A percentile compares a stretch with the other conserved stretches of the same genome.
Conservation (phyloP, 106 monocot genomes). For the Acanthochlamys bracteata region DNA sequence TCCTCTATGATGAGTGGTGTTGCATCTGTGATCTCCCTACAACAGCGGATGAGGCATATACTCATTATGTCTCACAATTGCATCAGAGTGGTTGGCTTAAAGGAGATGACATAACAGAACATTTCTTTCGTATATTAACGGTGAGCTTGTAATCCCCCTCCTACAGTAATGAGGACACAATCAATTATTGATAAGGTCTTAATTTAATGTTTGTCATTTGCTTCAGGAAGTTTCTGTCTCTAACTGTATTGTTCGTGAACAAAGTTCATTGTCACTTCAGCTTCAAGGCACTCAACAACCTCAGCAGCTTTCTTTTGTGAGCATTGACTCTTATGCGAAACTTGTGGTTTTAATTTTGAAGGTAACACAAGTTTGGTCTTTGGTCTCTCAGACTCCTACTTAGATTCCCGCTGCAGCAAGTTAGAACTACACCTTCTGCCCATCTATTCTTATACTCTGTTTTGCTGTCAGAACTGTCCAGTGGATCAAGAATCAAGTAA, state of each 20-base stretch:
- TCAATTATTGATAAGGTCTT: too few species aligned
- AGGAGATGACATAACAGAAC: constrained; percentile 82
- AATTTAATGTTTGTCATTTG: neutral
- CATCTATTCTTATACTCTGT: constrained; percentile 5
- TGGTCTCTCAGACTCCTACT: neutral
- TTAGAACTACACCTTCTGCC: neutral
- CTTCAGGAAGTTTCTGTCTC: constrained; percentile 68
- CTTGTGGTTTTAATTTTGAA: constrained; percentile 62
- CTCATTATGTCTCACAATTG: constrained; percentile 71
- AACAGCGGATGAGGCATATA: constrained; percentile 40
- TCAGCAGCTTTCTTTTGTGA: constrained; percentile 50
- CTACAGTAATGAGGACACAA: neutral
- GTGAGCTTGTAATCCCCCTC: constrained; percentile 20
- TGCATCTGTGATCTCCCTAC: constrained; percentile 58
- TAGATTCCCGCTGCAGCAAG: neutral
- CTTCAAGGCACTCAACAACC: constrained; percentile 40
- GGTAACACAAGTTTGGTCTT: constrained; percentile 28
- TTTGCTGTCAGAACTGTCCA: constrained; percentile 33
- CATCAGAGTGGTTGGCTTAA: constrained; percentile 81
- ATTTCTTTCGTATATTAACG: constrained; percentile 68
- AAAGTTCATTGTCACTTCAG: constrained; percentile 29
- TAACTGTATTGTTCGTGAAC: constrained; percentile 55
- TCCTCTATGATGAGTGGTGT: constrained; percentile 71
- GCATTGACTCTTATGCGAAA: constrained; percentile 76
- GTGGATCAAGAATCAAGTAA: constrained; percentile 66